phyloP scores from a whole-genome alignment of 1,284 basidiomycete genomes.

The Microbotryum lychnidis-dioicae region DNA sequence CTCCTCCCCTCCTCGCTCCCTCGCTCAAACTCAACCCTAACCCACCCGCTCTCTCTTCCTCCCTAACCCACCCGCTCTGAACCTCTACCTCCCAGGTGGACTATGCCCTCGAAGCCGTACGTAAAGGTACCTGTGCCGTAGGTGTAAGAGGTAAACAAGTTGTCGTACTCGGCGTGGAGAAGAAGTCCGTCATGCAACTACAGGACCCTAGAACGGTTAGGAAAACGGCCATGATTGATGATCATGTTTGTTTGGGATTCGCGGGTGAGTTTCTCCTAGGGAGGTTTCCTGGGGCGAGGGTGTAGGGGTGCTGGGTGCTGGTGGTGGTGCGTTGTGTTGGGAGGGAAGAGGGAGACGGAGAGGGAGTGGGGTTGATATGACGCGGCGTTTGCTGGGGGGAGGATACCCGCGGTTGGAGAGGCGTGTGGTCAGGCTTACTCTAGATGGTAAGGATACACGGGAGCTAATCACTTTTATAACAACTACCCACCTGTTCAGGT shows the following conservation, averaged over 20 bases:
- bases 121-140: constrained; percentile 95
- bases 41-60: neutral
- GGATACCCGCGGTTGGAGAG: too few relatives aligned
- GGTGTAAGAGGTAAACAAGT: constrained; percentile 91
- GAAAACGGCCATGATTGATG: constrained; percentile 97
- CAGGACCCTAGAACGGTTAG: constrained; percentile 96
- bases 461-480: constrained; percentile 2
- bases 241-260: constrained; percentile 95
- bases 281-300: too few relatives aligned
- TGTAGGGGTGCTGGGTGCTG: too few relatives aligned
- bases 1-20: too few relatives aligned
- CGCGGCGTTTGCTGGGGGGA: too few relatives aligned
- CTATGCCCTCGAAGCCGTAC: constrained; percentile 93
- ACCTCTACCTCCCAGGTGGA: constrained; percentile 60
- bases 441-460: constrained; percentile 9
- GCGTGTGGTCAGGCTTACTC: neutral
- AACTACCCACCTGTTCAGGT: constrained; percentile 48
- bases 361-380: too few relatives aligned
- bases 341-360: too few relatives aligned
- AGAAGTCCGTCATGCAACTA: constrained; percentile 87
- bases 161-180: constrained; percentile 96
- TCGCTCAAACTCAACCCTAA: too few relatives aligned
- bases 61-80: too few relatives aligned
- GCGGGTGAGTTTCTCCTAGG: constrained; percentile 56
- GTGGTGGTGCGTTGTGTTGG: too few relatives aligned